Base-by-base conservation (phyloP, 805 yeast genomes). In the Kluyveromyces lactis region DNA sequence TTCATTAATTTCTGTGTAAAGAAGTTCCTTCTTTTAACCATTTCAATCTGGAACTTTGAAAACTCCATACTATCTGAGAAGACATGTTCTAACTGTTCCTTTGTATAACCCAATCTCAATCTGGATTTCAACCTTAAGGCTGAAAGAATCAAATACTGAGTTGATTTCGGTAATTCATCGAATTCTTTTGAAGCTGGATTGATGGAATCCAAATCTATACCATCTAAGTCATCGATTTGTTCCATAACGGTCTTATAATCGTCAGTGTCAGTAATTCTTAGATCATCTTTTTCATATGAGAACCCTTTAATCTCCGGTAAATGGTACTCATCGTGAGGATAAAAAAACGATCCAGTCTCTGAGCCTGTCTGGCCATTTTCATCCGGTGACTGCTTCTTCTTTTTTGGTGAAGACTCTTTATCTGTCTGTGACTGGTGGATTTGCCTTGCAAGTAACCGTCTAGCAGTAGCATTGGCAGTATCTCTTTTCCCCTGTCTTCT, bases 71-170 rank as follows among this genome's bases (percentile, higher is more conserved):
- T 77, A 51, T 84, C 71, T 0, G 96, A 95, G 51, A 90, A 92
- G 40, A 86, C 64, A 4, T 73, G 65, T 47, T 85, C 84, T 26
- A 92, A 66, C 53, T 92, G 97, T n/a, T 84, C 87, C 42, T 87
- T 85, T 0, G 90, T 70, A 54, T 84, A 89, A 1, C 99, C 99
- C 95, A 92, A 81, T 64, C 99, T 77, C 56, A 92, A 71, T 42
- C 99, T 66, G 0, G 97, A 89, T 45, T 86, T 72, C 18, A 87
- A 64, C 41, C 99, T 61, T 12, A 95, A 71, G 43, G 85, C 86
- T 8, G 92, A 85, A 10, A 92, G 63, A 3, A 86, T 75, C 74
- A 87, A 86, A 55, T 92, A 92, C 55, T 87, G 96, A 0, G 95
- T 79, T 0, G 87, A 75, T 36, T 80, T 64, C 0, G 98, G 95